Evolutionary conservation across 2,329 filamentous ascomycete species (phyloP).

Genomic region (Xylaria arbuscula): DNA sequence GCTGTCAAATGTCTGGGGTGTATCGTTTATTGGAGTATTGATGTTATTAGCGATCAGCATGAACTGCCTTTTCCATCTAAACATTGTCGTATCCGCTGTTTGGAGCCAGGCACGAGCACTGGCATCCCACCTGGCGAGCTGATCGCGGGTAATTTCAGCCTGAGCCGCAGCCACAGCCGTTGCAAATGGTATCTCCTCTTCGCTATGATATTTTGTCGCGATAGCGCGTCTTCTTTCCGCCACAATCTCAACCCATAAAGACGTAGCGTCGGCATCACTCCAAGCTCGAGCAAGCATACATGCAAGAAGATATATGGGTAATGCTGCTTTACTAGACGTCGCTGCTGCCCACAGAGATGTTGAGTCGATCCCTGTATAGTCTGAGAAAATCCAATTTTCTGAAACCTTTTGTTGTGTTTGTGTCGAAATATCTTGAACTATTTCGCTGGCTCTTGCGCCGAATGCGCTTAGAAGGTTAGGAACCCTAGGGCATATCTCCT

Average conservation of each 20-base stretch:
- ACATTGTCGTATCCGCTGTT: conserved; percentile 49
- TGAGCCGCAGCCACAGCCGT: neutral
- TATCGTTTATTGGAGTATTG: neutral
- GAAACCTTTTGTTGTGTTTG: neutral
- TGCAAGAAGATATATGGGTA: conserved; percentile 33
- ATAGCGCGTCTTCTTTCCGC: conserved; percentile 14
- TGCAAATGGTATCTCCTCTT: neutral
- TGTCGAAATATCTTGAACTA: neutral
- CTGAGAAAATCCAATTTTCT: neutral
- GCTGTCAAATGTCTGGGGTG: conserved; percentile 44
- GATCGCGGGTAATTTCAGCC: neutral
- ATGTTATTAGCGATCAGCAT: neutral
- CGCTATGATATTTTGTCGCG: neutral
- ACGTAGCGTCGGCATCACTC: conserved; percentile 33
- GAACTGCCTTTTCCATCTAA: conserved; percentile 42
- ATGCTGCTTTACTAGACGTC: conserved; percentile 32
- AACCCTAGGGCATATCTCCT: neutral
- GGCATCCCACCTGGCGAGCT: conserved; percentile 50
- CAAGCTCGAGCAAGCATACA: conserved; percentile 40
- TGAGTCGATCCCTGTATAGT: conserved; percentile 31
- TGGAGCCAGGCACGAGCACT: conserved; percentile 54
- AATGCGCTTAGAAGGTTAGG: conserved; percentile 12
- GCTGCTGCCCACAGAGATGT: conserved; percentile 40
- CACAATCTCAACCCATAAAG: conserved; percentile 40
- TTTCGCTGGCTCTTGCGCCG: conserved; percentile 11